phyloP scores from a whole-genome alignment of 176 grass and related monocot genomes.

The Ampelocalamus luodianensis region DNA sequence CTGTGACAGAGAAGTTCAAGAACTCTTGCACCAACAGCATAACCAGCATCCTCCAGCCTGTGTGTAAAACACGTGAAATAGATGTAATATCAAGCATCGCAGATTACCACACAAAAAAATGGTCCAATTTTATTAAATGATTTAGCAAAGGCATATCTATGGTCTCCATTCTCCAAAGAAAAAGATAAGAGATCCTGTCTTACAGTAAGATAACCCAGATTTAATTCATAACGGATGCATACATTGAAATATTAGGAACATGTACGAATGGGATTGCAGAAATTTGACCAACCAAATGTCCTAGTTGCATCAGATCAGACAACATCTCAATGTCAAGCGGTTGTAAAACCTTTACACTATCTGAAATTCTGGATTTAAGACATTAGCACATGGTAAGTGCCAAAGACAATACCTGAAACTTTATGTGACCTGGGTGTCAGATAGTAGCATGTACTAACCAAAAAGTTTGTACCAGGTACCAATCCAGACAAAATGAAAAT shows the following conservation, averaged over 20 bases:
- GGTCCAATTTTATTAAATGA: neutral
- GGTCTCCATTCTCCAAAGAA: slow-evolving; percentile 7
- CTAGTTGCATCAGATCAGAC: neutral
- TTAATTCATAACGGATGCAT: neutral
- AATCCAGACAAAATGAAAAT: slow-evolving; percentile 18
- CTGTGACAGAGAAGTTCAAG: slow-evolving; percentile 96
- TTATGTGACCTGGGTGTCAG: slow-evolving; percentile 8
- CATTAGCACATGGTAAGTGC: neutral
- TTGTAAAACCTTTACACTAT: slow-evolving; percentile 27
- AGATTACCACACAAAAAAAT: slow-evolving; percentile 25
- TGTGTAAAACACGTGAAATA: slow-evolving; percentile 33
- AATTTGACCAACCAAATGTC: slow-evolving; percentile 30
- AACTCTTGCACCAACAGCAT: slow-evolving; percentile 93
- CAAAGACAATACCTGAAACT: slow-evolving; percentile 17
- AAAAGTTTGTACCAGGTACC: slow-evolving; percentile 24
- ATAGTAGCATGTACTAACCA: slow-evolving; percentile 12
- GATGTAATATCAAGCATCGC: neutral
- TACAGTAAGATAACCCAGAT: neutral
- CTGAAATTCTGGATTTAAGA: slow-evolving; percentile 8
- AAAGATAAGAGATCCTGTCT: neutral
- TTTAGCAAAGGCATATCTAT: slow-evolving; percentile 18
- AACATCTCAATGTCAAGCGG: slow-evolving; percentile 29
- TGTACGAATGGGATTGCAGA: neutral
- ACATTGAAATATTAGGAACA: neutral
- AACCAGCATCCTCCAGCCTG: slow-evolving; percentile 95